Evolutionary conservation across 306 rosid species (phyloP), one percentile per base, ranked within the genome.

Genomic region (Urtica urens): DNA sequence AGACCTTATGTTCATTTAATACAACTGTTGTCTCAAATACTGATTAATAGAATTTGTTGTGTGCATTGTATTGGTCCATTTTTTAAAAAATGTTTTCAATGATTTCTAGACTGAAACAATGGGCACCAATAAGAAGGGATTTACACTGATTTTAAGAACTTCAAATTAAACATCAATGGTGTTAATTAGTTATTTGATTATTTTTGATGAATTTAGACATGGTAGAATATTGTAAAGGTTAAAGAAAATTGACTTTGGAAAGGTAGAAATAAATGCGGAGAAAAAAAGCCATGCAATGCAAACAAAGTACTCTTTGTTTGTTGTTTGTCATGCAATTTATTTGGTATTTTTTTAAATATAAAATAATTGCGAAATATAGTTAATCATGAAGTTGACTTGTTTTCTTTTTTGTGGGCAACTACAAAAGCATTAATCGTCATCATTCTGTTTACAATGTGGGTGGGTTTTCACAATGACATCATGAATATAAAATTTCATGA

Each of bases 341-440:
- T 57, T 53, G 24, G 34, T 18, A 0, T 51, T 58, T 54, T 51
- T 66, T 53, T 3, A 31, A 23, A 40, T 67, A 10, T 16, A 35
- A n/a, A n/a, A n/a, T n/a, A n/a, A n/a, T 23, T 47, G 15, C 27
- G 1, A 2, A 12, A 13, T 10, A 24, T 44, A 46, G 28, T 62
- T 38, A 72, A 76, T 60, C 64, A 71, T 73, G 55, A 15, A 73
- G 85, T 79, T 83, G 94, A 76, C 94, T 73, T 64, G 10, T 1
- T 43, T 26, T 3, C 5, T 2, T 57, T 29, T 47, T 58, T 65
- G 75, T 70, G 73, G 76, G 69, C 26, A 60, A 47, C 7, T 35
- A 51, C 45, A 26, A 72, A 34, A 17, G 34, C 42, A 21, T 24
- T 59, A 52, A 45, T 71, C 71, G 78, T 68, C 76, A 78, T 78